These are phyloP conservation scores for Macrocybe gigantea DNA, from an alignment of 768 basidiomycete genomes.

Conservation along the genomic window DNA sequence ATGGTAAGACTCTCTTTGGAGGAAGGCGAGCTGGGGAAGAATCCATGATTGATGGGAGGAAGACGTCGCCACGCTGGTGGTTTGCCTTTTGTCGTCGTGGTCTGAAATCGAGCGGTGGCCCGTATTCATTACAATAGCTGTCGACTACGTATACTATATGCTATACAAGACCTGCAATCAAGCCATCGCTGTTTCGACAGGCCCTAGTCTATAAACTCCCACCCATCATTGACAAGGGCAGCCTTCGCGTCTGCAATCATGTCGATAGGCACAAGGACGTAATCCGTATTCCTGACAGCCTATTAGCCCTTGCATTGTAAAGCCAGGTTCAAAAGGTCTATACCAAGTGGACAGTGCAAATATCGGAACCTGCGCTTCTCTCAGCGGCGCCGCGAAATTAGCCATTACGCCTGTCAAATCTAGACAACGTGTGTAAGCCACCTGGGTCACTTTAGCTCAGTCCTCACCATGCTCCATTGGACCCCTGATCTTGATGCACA, in stretches of 20 bases:
- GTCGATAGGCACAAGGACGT: constrained; percentile 47
- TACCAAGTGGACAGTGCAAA: constrained; percentile 65
- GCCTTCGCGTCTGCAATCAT: constrained; percentile 33
- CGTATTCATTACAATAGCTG: too few relatives aligned
- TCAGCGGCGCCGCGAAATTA: constrained; percentile 48
- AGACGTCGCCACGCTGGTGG: too few relatives aligned
- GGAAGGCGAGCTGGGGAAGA: constrained; percentile 16
- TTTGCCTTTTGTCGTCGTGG: too few relatives aligned
- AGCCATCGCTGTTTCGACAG: background rate
- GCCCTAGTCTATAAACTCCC: constrained; percentile 33
- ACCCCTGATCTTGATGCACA: constrained; percentile 56
- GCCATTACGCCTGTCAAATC: constrained; percentile 54
- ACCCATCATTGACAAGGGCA: constrained; percentile 44
- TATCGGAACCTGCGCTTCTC: constrained; percentile 43
- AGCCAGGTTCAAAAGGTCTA: constrained; percentile 5
- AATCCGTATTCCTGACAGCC: constrained; percentile 58
- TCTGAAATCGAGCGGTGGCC: too few relatives aligned
- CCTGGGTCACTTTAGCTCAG: background rate
- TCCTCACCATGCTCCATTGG: constrained; percentile 62
- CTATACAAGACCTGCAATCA: too few relatives aligned
- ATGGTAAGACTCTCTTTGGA: constrained; percentile 77
- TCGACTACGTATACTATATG: too few relatives aligned
- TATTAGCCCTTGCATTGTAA: background rate
- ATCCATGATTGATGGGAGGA: too few relatives aligned
- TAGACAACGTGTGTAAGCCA: constrained; percentile 14